A percentile compares a stretch with the other conserved stretches of the same genome.
phyloP scores from a whole-genome alignment of 108 stramenopile genomes.

The Hondaea fermentalgiana region DNA sequence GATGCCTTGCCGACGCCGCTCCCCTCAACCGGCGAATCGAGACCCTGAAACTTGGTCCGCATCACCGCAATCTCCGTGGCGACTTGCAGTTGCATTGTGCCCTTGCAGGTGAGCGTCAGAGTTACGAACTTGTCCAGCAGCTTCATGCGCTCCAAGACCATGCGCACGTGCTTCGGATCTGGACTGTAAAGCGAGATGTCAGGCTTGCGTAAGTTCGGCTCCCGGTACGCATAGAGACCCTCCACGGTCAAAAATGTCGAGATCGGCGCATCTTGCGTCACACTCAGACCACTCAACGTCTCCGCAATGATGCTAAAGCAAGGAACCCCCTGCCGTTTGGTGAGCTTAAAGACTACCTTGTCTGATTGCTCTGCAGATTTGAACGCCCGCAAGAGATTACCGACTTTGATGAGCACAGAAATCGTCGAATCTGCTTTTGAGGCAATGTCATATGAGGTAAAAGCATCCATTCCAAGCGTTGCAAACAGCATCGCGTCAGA shows the following conservation, averaged over 20 bases:
- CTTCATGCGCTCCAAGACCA: conserved; percentile 1
- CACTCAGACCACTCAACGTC: neutral
- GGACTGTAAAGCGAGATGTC: neutral
- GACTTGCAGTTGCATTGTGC: neutral
- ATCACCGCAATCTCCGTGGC: neutral
- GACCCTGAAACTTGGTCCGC: neutral
- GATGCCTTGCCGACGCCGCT: neutral
- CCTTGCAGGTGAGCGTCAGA: neutral
- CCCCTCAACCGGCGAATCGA: neutral
- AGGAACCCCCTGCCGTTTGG: neutral
- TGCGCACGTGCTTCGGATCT: neutral
- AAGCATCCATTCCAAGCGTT: neutral
- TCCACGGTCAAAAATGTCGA: neutral
- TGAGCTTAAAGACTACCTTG: neutral
- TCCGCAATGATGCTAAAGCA: neutral
- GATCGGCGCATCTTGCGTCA: neutral
- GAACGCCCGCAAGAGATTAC: neutral
- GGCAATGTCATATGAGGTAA: neutral
- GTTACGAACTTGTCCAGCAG: neutral
- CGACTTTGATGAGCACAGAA: neutral
- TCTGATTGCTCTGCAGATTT: neutral
- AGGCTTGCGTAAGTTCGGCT: neutral
- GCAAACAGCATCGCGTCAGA: neutral
- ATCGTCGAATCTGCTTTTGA: neutral
- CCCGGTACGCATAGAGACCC: neutral